Conservation (phyloP, 129 eudicot genomes). For the Dittrichia graveolens region DNA sequence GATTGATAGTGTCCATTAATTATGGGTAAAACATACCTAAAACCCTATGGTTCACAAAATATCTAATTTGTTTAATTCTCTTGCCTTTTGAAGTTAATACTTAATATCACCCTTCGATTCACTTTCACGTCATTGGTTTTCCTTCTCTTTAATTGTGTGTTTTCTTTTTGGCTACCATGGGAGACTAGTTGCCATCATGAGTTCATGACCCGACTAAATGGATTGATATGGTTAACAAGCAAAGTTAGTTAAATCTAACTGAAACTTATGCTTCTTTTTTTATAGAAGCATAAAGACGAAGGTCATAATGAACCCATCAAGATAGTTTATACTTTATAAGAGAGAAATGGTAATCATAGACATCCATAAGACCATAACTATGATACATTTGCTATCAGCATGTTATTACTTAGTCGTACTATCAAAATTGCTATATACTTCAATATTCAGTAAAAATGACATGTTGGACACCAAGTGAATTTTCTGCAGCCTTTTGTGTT, state of each 20-base stretch:
- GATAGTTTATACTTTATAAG: not conserved
- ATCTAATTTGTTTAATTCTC: not conserved
- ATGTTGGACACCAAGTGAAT: not conserved
- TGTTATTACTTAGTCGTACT: not conserved
- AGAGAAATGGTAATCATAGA: not conserved
- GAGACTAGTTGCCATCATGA: conserved; percentile 8
- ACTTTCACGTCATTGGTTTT: not conserved
- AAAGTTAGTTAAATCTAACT: not conserved
- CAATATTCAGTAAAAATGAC: not conserved
- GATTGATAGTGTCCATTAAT: not conserved
- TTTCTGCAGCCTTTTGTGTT: too few species aligned
- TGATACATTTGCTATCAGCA: not conserved
- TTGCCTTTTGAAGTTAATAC: not conserved
- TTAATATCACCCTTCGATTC: conserved; percentile 4
- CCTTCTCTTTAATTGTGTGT: not conserved
- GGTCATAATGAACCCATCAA: conserved; percentile 15
- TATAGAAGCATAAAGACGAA: not conserved
- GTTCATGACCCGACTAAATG: not conserved
- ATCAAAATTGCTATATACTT: not conserved
- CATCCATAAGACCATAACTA: not conserved
- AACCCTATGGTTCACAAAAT: not conserved
- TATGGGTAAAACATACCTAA: not conserved
- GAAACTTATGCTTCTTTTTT: not conserved
- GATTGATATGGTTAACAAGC: not conserved
- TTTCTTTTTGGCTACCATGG: not conserved